Conservation (phyloP, 805 yeast genomes). For the Starmera pachycereana region DNA sequence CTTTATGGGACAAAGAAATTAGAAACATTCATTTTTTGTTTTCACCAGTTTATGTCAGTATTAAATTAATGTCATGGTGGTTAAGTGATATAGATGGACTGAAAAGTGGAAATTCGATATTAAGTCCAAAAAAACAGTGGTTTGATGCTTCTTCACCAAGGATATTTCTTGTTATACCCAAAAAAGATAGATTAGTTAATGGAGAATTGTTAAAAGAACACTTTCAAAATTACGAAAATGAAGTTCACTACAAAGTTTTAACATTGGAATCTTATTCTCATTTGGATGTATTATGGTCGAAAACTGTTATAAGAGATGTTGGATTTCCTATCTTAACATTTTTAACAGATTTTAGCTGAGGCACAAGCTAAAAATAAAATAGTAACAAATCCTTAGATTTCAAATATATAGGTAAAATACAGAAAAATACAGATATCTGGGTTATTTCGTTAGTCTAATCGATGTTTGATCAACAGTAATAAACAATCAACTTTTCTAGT, state of each 20-base stretch:
- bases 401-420: too few relatives aligned
- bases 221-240: slow-evolving; percentile 45
- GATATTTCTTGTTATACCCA: slow-evolving; percentile 61
- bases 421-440: too few relatives aligned
- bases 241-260: slow-evolving; percentile 20
- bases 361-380: too few relatives aligned
- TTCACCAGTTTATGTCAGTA: slow-evolving; percentile 75
- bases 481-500: too few relatives aligned
- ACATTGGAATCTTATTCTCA: slow-evolving; percentile 62
- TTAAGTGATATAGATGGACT: slow-evolving; percentile 40
- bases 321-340: slow-evolving; percentile 26
- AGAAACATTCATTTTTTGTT: slow-evolving; percentile 72
- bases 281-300: slow-evolving; percentile 90
- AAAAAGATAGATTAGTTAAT: slow-evolving; percentile 66
- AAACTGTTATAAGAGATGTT: slow-evolving; percentile 54
- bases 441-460: too few relatives aligned
- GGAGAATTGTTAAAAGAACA: slow-evolving; percentile 60
- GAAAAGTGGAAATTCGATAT: slow-evolving; percentile 27
- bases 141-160: slow-evolving; percentile 41
- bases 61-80: slow-evolving; percentile 92
- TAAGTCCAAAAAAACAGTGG: slow-evolving; percentile 48
- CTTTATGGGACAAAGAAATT: slow-evolving; percentile 58
- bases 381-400: too few relatives aligned
- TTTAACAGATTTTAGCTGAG: too few relatives aligned
- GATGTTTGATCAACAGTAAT: too few relatives aligned